These are phyloP conservation scores for Melampsora americana DNA, from an alignment of 1,284 basidiomycete species.

Conservation along the genomic window DNA sequence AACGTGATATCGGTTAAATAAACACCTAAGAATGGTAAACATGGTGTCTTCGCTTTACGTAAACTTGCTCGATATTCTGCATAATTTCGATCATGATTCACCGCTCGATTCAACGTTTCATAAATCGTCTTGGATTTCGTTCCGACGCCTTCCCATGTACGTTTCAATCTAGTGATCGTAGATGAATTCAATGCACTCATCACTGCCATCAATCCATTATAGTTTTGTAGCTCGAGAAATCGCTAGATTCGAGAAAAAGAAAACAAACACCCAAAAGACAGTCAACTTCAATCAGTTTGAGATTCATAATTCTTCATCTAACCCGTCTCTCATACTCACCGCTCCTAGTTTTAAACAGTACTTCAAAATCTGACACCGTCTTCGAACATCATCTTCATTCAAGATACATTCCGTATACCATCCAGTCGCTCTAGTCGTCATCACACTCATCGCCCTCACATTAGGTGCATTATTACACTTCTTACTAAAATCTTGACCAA, in stretches of 20 bases:
- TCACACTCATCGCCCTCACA: slow-evolving; percentile 55
- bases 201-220: slow-evolving; percentile 57
- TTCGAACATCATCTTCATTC: slow-evolving; percentile 54
- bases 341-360: slow-evolving; percentile 57
- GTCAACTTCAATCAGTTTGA: background rate
- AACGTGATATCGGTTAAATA: slow-evolving; percentile 92
- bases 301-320: background rate
- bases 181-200: slow-evolving; percentile 56
- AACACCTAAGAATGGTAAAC: slow-evolving; percentile 85
- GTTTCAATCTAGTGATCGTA: slow-evolving; percentile 53
- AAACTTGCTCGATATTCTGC: slow-evolving; percentile 76
- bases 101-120: slow-evolving; percentile 74
- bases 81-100: slow-evolving; percentile 87
- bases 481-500: slow-evolving; percentile 53
- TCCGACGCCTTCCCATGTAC: slow-evolving; percentile 66
- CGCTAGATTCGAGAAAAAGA: background rate
- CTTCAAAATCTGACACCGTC: slow-evolving; percentile 54
- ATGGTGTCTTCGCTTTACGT: slow-evolving; percentile 72
- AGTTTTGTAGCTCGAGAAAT: slow-evolving; percentile 54
- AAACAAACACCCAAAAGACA: background rate
- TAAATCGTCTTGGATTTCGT: slow-evolving; percentile 78
- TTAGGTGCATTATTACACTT: slow-evolving; percentile 49
- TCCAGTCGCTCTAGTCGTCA: slow-evolving; percentile 57
- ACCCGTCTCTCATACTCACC: slow-evolving; percentile 47
- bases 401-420: slow-evolving; percentile 58